Percentiles rank a stretch among this genome's conserved stretches.
These are phyloP conservation scores for Kwoniella bestiolae DNA, from an alignment of 768 basidiomycete genomes.

Conservation along the genomic window DNA sequence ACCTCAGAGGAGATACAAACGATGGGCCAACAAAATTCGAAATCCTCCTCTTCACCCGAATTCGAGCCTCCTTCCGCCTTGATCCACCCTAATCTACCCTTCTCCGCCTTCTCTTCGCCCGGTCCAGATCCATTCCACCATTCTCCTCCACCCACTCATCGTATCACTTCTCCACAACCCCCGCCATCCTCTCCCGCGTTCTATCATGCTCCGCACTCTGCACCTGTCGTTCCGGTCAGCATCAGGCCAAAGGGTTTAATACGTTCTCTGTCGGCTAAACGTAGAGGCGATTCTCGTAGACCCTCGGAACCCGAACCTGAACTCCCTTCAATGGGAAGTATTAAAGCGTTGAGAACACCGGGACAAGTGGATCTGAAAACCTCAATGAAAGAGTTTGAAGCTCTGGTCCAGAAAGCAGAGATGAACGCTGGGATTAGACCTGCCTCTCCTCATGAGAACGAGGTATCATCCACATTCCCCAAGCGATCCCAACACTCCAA, in stretches of 20 bases:
- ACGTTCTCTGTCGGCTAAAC: conserved; percentile 10
- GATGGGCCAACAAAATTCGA: conserved; percentile 15
- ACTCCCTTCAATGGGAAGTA: not conserved
- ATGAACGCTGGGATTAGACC: conserved; percentile 12
- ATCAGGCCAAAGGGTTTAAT: conserved; percentile 9
- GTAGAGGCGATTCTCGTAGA: not conserved
- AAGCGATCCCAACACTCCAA: not conserved
- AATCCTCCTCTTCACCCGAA: not conserved
- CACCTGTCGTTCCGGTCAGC: conserved; percentile 13
- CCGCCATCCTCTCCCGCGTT: not conserved
- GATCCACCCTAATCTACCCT: not conserved
- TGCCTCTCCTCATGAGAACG: not conserved
- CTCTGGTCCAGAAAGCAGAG: conserved; percentile 8
- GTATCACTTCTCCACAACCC: not conserved
- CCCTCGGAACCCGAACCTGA: not conserved
- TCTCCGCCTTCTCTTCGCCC: not conserved
- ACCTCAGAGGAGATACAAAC: not conserved
- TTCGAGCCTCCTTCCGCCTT: not conserved
- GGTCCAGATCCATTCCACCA: conserved; percentile 17
- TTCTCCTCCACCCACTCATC: conserved; percentile 4
- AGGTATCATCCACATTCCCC: not conserved
- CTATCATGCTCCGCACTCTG: conserved; percentile 17
- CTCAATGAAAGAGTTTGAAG: conserved; percentile 16
- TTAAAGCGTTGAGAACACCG: conserved; percentile 1
- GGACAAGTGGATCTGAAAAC: conserved; percentile 3